phyloP scores from a whole-genome alignment of 768 basidiomycete genomes.

The Suillus discolor region DNA sequence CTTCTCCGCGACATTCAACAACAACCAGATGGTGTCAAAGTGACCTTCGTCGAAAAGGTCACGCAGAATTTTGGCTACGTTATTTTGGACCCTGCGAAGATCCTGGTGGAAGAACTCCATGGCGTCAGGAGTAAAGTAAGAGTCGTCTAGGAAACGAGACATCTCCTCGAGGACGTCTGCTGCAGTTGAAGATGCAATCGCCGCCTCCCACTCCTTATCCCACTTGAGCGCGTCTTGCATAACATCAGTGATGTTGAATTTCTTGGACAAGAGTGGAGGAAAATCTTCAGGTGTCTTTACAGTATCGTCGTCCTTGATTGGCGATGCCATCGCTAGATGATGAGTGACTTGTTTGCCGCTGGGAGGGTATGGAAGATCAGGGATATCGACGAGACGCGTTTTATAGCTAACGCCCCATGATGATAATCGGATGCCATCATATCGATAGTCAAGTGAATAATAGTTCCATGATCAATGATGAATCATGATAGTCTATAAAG shows the following conservation, averaged over 20 bases:
- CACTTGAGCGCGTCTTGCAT: slow-evolving; percentile 17
- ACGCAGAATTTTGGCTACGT: not conserved
- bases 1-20: slow-evolving; percentile 17
- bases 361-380: not conserved
- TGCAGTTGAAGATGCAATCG: slow-evolving; percentile 13
- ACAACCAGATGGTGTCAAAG: slow-evolving; percentile 19
- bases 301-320: not conserved
- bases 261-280: slow-evolving; percentile 3
- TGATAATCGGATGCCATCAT: not conserved
- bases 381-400: not conserved
- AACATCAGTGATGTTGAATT: slow-evolving; percentile 10
- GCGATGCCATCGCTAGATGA: not conserved
- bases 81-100: not conserved
- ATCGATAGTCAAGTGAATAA: not conserved
- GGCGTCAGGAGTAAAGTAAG: too few relatives aligned
- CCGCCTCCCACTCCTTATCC: slow-evolving; percentile 26
- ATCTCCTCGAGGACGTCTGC: slow-evolving; percentile 16
- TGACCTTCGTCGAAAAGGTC: not conserved
- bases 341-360: not conserved
- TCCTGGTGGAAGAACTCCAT: slow-evolving; percentile 8
- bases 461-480: not conserved
- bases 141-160: not conserved
- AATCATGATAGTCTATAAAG: not conserved
- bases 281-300: not conserved
- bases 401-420: not conserved